Conservation (phyloP, 2,329 filamentous ascomycete genomes). For the Oidium heveae region DNA sequence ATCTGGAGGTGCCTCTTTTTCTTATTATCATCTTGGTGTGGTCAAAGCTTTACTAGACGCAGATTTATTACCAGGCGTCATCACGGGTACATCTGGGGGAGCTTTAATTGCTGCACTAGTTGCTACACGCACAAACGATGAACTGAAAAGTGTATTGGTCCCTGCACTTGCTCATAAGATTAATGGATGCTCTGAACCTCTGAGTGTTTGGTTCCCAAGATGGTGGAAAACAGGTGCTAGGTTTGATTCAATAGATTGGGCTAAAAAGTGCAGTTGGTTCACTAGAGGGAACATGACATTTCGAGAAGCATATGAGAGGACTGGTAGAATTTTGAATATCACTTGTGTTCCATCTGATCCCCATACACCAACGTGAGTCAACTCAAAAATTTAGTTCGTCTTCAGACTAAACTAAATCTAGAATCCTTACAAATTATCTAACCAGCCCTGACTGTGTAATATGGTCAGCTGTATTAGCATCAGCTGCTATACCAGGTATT, state of each 20-base stretch:
- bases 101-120: constrained; percentile 72
- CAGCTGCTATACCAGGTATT: constrained; percentile 86
- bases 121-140: constrained; percentile 74
- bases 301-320: constrained; percentile 86
- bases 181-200: constrained; percentile 58
- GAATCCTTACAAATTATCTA: constrained; percentile 84
- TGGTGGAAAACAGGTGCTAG: constrained; percentile 87
- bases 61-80: constrained; percentile 67
- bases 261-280: constrained; percentile 66
- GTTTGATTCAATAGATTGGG: constrained; percentile 89
- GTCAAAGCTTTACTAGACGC: constrained; percentile 74
- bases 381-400: neutral
- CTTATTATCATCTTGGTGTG: constrained; percentile 91
- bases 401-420: constrained; percentile 27
- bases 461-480: constrained; percentile 88
- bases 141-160: constrained; percentile 62
- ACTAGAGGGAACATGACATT: too few relatives aligned
- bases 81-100: constrained; percentile 87
- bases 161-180: constrained; percentile 71
- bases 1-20: constrained; percentile 80
- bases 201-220: constrained; percentile 49
- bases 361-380: constrained; percentile 39
- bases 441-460: constrained; percentile 93
- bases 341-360: constrained; percentile 90
- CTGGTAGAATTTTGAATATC: constrained; percentile 83